phyloP scores from a whole-genome alignment of 139 green algal genomes.

The Chlorella sp. region DNA sequence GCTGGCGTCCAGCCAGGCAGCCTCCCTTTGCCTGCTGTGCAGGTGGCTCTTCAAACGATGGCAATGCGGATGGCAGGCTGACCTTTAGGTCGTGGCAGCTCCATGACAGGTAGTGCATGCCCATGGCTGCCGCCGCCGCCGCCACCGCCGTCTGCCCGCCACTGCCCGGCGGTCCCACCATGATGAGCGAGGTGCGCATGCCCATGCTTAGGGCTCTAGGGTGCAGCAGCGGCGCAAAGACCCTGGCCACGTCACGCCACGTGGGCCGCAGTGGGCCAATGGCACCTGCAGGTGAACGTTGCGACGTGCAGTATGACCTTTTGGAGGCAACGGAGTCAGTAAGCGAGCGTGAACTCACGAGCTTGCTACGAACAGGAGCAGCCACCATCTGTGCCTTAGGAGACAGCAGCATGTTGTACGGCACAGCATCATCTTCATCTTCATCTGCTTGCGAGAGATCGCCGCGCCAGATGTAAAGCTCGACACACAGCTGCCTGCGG shows the following conservation, averaged over 20 bases:
- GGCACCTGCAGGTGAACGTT: constrained; percentile 11
- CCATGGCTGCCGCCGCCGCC: constrained; percentile 64
- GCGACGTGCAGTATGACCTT: no score
- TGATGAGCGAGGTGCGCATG: constrained; percentile 45
- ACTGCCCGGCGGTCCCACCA: constrained; percentile 55
- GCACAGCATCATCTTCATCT: not conserved
- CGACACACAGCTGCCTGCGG: not conserved
- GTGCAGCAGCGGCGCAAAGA: constrained; percentile 54
- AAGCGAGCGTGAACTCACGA: not conserved
- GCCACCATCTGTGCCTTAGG: not conserved
- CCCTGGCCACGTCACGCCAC: constrained; percentile 29
- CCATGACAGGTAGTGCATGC: constrained; percentile 50
- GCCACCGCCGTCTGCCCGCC: constrained; percentile 45
- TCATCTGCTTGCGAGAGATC: not conserved
- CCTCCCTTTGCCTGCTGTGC: no score
- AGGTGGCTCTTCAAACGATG: no score
- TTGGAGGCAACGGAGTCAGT: not conserved
- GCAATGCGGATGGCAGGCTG: no score
- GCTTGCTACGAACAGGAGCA: not conserved
- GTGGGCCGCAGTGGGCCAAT: constrained; percentile 23
- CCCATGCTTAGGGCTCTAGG: constrained; percentile 19
- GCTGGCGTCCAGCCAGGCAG: no score
- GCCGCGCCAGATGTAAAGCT: not conserved
- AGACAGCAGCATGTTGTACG: not conserved
- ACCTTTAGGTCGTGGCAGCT: constrained; percentile 58